These are phyloP conservation scores for Fusarium pilosicola DNA, from an alignment of 2,329 filamentous ascomycete species.

Conservation along the genomic window DNA sequence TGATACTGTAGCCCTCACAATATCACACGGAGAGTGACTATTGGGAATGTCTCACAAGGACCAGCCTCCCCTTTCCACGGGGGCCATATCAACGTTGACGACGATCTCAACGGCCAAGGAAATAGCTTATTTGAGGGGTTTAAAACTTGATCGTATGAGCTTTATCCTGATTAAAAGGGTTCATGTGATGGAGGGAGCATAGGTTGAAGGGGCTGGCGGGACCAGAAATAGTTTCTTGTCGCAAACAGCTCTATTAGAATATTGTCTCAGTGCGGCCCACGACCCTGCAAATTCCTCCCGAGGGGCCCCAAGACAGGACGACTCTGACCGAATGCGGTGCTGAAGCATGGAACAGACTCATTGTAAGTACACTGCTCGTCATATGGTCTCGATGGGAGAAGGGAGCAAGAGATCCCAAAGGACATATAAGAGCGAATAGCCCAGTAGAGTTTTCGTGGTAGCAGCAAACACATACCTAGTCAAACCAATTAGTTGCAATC, in stretches of 20 bases:
- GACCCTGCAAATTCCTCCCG: conserved; percentile 22
- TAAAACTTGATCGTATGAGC: conserved; percentile 11
- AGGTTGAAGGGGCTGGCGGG: conserved; percentile 31
- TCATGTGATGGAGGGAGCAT: conserved; percentile 27
- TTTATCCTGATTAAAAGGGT: not conserved
- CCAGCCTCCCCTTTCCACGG: conserved; percentile 20
- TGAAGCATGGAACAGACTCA: conserved; percentile 2
- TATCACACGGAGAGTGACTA: conserved; percentile 1
- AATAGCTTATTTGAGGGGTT: conserved; percentile 6
- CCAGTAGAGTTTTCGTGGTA: not conserved
- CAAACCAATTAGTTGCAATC: not conserved
- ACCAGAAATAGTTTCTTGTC: conserved; percentile 18
- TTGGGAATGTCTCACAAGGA: conserved; percentile 28
- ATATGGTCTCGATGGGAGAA: conserved; percentile 23
- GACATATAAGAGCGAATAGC: conserved; percentile 27
- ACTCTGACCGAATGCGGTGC: conserved; percentile 16
- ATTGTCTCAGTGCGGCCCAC: conserved; percentile 33
- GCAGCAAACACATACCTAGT: conserved; percentile 8
- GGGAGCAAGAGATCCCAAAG: conserved; percentile 21
- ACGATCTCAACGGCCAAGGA: conserved; percentile 8
- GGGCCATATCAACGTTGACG: conserved; percentile 6
- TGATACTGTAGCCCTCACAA: not conserved
- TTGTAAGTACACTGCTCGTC: conserved; percentile 12
- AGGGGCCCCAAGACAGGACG: conserved; percentile 8
- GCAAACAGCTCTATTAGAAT: conserved; percentile 15